Evolutionary conservation across 495 filamentous ascomycete genomes (phyloP), one percentile per base, ranked within the genome.

Genomic region (Penicillium odoratum): DNA sequence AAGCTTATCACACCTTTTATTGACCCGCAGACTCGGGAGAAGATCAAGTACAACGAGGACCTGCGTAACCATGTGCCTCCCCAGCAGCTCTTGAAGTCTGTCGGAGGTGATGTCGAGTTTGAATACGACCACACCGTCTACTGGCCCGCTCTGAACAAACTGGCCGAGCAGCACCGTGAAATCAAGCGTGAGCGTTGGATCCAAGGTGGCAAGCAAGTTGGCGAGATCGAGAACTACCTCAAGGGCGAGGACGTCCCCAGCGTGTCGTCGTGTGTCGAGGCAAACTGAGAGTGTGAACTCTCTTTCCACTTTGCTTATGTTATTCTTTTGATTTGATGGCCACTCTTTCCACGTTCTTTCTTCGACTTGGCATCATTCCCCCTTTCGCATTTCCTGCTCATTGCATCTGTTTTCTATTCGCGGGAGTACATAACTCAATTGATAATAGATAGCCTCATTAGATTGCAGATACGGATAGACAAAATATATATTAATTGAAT

Each of bases 1-100:
- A 97, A 95, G 74, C 73, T 96, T 57, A 92, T 98, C 74, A 90
- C 84, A 18, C 92, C 93, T 29, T 98, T 98, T 72, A 96, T 98
- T 69, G 94, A 98, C 74, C 94, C 94, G 8, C 58, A 87, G 57
- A 98, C 94, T 15, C 84, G 87, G 15, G 83, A 94, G 60, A 98
- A 98, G 78, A 83, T 98, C 66, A 91, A 90, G 68, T 98, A 97
- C 80, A 96, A 97, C 74, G 89, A 95, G 64, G 88, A 96, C 63
- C 81, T 94, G 73, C 74, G 78, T 57, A 74, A 88, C 47, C 87
- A 90, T 63, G 88, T 98, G 10, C 92, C 92, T 6, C 66, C 84
- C 7, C 75, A 82, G 61, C 92, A 97, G 54, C 82, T 98, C 40
- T 85, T 92, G 85, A 84, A 82, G 58, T 60, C 65, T 10, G 74